Conservation (phyloP, 2,329 filamentous ascomycete genomes). For the Aspergillus floridensis region DNA sequence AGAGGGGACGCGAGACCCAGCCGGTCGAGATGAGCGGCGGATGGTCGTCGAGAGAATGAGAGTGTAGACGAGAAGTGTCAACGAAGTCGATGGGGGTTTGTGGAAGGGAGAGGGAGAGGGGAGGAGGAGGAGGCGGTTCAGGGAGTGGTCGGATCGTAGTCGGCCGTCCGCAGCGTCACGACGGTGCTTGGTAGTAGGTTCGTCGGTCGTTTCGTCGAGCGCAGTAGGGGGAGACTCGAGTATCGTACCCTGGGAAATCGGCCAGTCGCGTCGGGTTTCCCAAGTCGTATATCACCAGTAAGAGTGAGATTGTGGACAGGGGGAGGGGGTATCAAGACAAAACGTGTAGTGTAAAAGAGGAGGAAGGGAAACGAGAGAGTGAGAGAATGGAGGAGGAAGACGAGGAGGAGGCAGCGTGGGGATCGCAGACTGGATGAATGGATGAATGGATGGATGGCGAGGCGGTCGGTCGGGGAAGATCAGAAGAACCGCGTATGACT, state of each 20-base stretch:
- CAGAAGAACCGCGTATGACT: conserved; percentile 7
- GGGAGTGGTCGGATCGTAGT: conserved; percentile 18
- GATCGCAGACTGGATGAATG: conserved; percentile 25
- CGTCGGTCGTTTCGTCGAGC: conserved; percentile 7
- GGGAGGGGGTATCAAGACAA: conserved; percentile 2
- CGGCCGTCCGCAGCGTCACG: conserved; percentile 14
- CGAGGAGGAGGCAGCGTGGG: conserved; percentile 9
- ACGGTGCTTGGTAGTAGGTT: background rate
- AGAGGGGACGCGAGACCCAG: conserved; percentile 17
- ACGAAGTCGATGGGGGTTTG: background rate
- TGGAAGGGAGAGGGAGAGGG: conserved; percentile 3
- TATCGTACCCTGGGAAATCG: conserved; percentile 15
- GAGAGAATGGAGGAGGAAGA: conserved; percentile 6
- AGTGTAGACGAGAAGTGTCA: conserved; percentile 4
- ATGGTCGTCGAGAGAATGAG: conserved; percentile 14
- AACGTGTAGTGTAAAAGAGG: background rate
- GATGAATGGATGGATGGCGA: conserved; percentile 24
- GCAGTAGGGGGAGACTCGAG: conserved; percentile 17
- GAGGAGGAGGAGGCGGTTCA: conserved; percentile 10
- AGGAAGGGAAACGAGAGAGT: conserved; percentile 1
- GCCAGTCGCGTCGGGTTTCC: conserved; percentile 14
- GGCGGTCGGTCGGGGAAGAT: conserved; percentile 25
- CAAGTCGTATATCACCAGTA: background rate
- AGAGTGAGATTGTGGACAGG: background rate
- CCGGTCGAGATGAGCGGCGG: conserved; percentile 30